Evolutionary conservation across 2,329 filamentous ascomycete genomes (phyloP), one percentile per base, ranked within the genome.

Genomic region (Xylaria sp.): DNA sequence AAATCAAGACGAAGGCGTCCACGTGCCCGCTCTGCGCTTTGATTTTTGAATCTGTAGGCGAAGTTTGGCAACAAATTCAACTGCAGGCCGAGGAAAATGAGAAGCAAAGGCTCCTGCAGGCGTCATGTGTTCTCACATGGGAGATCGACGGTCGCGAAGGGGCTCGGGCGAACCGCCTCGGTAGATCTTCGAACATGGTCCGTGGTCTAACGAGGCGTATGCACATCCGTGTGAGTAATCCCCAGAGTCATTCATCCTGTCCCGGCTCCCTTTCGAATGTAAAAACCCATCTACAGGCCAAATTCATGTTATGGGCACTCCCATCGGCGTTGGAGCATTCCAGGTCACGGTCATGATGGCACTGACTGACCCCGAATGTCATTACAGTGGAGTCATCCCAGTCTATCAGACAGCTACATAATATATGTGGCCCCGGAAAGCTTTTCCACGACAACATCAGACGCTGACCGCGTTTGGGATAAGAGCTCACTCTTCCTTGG

Each of bases 401-500:
- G 6, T 42, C 29, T 61, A 12, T 53, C 59, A 16, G 47, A 61
- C 47, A 42, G 47, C 47, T 61, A 61, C 32, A 51, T 53, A 13
- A 13, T 61, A 25, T 51, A 40, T 50, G 47, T 53, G n/a, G 57
- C 57, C 12, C 57, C 42, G 27, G 57, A 60, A 23, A 48, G 57
- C 25, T 60, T 48, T 48, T 60, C 57, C 18, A 48, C 57, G 27
- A 60, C 57, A 16, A n/a, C 42, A 32, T 60, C 57, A 16, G 57
- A 60, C 42, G 42, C 57, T 5, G 42, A 60, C 42, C 57, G 42
- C 23, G 57, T 60, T 1, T 48, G 42, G 42, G 42, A 23, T 35
- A 59, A 48, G n/a, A 60, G 42, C 25, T 60, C 57, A 23, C 57
- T 60, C 42, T 60, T 60, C 47, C 47, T 51, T n/a, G 47, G 59